Base-by-base conservation (phyloP, 1,139 yeast genomes). In the Pichia sp. region DNA sequence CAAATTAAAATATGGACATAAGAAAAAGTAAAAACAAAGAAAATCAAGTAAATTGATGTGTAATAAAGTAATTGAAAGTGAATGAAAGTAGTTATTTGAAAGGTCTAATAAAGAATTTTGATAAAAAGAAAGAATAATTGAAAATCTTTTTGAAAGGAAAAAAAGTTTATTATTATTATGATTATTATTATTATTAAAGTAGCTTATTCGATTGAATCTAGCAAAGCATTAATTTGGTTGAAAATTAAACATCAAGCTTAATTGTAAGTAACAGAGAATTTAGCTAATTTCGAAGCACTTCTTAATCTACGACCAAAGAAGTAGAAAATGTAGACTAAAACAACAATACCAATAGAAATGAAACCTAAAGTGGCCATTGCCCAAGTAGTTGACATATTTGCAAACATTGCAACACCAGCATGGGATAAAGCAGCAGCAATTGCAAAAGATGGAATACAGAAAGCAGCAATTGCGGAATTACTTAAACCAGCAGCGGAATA, bases 391-490 rank as follows among this genome's bases (percentile, higher is more conserved):
- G 66, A 56, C 72, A 73, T 63, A 50, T 65, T 63, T 7, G 56
- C 64, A 51, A 72, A 71, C 77, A 72, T 71, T 50, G 73, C 78
- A 47, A 67, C 64, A 42, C 77, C 74, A 24, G 62, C 62, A 44
- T 72, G 67, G 31, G 78, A 72, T 60, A 72, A 68, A 6, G 66
- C 70, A 34, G 73, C 78, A 32, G 76, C 78, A 56, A 72, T 71
- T 14, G 70, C 63, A 27, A 76, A 72, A 50, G 78, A 69, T 39
- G 74, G 65, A 40, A 73, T 68, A 21, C 76, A 67, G 54, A 72
- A 72, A 18, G 72, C 78, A 14, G 78, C 76, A 51, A 73, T 63
- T 6, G 78, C 78, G 32, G 76, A 69, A 38, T 73, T 74, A 16
- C 75, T 70, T 37, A 57, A 44, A 48, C 67, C 67, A 45, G 68